These are phyloP conservation scores for Kodamaea hsintzibuensis DNA, from an alignment of 805 yeast genomes.

Conservation along the genomic window DNA sequence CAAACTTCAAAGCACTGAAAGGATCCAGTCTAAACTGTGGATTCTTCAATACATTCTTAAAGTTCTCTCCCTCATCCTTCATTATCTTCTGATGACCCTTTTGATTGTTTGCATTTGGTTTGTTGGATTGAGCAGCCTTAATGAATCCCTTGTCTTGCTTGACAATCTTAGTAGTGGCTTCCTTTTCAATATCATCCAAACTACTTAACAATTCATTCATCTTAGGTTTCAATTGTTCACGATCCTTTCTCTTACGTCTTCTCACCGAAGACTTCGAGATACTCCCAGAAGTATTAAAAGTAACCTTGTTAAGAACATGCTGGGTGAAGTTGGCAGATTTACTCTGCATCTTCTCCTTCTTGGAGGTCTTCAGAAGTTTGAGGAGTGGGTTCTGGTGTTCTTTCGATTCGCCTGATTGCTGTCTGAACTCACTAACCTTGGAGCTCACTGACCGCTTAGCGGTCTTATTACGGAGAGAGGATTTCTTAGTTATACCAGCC, in stretches of 20 bases:
- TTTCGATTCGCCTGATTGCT: slow-evolving; percentile 14
- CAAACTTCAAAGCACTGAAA: slow-evolving; percentile 62
- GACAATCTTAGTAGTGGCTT: slow-evolving; percentile 14
- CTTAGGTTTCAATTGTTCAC: slow-evolving; percentile 65
- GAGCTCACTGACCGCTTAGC: slow-evolving; percentile 22
- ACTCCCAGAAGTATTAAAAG: slow-evolving; percentile 40
- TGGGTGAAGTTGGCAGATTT: slow-evolving; percentile 41
- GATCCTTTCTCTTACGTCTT: slow-evolving; percentile 59
- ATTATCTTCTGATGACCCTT: slow-evolving; percentile 50
- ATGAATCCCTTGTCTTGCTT: slow-evolving; percentile 19
- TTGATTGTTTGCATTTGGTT: slow-evolving; percentile 51
- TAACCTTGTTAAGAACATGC: slow-evolving; percentile 25
- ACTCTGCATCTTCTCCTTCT: slow-evolving; percentile 50
- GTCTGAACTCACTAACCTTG: slow-evolving; percentile 29
- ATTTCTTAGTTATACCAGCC: slow-evolving; percentile 37
- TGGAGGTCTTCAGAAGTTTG: slow-evolving; percentile 52
- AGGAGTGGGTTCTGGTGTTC: slow-evolving; percentile 44
- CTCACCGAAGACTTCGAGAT: slow-evolving; percentile 67
- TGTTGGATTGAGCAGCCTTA: slow-evolving; percentile 21
- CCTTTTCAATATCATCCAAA: slow-evolving; percentile 39
- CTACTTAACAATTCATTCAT: slow-evolving; percentile 62
- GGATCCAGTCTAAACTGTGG: slow-evolving; percentile 58
- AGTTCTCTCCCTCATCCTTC: slow-evolving; percentile 56
- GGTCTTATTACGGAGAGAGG: slow-evolving; percentile 36
- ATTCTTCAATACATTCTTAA: slow-evolving; percentile 57